Evolutionary conservation across 345 rosid species (phyloP).

Genomic region (Syzygium jambos): DNA sequence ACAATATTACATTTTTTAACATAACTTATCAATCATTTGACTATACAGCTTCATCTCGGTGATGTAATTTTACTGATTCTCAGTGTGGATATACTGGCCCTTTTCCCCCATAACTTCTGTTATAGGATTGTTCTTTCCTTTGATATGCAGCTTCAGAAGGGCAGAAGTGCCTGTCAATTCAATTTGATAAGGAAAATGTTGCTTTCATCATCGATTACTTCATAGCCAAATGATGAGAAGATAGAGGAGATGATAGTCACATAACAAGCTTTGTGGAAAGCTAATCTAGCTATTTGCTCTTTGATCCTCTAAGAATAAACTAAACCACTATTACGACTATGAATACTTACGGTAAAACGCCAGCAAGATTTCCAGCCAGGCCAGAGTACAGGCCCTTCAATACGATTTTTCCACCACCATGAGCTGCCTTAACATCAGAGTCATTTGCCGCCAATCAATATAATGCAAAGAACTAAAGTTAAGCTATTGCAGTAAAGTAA

Average conservation of each 20-base stretch:
- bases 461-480: not conserved
- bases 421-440: constrained; percentile 42
- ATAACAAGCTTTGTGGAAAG: not conserved
- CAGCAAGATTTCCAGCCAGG: constrained; percentile 77
- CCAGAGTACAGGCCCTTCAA: constrained; percentile 81
- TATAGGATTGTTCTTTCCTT: not conserved
- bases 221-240: not conserved
- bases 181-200: not conserved
- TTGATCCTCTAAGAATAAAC: not conserved
- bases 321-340: not conserved
- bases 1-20: not conserved
- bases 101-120: not conserved
- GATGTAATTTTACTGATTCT: not conserved
- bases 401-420: constrained; percentile 53
- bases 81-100: not conserved
- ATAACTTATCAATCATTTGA: not conserved
- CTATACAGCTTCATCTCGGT: not conserved
- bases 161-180: not conserved
- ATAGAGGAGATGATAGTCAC: not conserved
- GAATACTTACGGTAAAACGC: constrained; percentile 71
- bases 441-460: constrained; percentile 1
- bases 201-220: not conserved
- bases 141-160: not conserved
- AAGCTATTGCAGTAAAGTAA: not conserved
- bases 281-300: not conserved